Evolutionary conservation across 805 yeast species (phyloP), one percentile per base, ranked within the genome.

Genomic region (Ogataea ramenticola): DNA sequence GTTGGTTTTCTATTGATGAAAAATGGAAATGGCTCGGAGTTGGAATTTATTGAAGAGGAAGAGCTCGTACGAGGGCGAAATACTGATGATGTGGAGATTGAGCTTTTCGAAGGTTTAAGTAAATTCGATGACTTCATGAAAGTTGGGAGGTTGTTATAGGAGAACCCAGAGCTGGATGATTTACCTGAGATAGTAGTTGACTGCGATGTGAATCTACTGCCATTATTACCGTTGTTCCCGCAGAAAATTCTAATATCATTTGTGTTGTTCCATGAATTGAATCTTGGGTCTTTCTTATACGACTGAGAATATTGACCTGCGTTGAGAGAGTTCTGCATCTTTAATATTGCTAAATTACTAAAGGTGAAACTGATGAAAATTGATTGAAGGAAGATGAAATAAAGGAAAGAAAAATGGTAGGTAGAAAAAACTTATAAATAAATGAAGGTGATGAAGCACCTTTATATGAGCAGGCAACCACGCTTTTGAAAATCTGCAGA

Each of bases 101-200:
- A 26, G 22, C 36, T 12, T 15, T 29, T 29, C 32, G 32, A 19
- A 33, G 39, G 35, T 29, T 17, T 36, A 15, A 41, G 45, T n/a
- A 49, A 40, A 24, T 48, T 36, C 6, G 48, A 16, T 2, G 46
- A 39, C 29, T 43, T 48, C 27, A 46, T 30, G 33, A 53, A 53
- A 16, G 45, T 47, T 9, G 55, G 55, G 12, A 49, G 43, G 20
- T 51, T 53, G 45, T 41, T 44, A 39, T 46, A 29, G 5, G 32
- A 29, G 12, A 29, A 11, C n/a, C n/a, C n/a, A n/a, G n/a, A n/a
- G n/a, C 12, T 29, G 32, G 32, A 46, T 17, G 54, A 47, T 24
- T 47, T 49, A 17, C 43, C 47, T n/a, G 49, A 40, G 10, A 46
- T 40, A 4, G 46, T 21, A 15, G 52, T 43, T 30, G 48, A 49